phyloP scores from a whole-genome alignment of 305 asterid species.

The Solanum hybrid region DNA sequence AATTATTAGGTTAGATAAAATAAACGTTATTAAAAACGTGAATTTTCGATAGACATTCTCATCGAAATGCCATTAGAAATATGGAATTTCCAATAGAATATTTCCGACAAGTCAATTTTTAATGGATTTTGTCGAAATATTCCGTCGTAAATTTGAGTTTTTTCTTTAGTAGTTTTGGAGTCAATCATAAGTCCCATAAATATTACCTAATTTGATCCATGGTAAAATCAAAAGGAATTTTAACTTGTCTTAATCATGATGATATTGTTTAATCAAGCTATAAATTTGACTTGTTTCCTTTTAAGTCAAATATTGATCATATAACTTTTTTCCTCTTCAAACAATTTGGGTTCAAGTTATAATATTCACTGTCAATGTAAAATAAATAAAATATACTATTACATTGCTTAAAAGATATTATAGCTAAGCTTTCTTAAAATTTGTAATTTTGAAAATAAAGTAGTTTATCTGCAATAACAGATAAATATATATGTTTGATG shows the following conservation, averaged over 20 bases:
- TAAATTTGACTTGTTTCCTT: not conserved
- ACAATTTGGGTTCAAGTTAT: not conserved
- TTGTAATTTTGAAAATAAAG: not conserved
- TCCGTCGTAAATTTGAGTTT: not conserved
- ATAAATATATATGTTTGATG: not conserved
- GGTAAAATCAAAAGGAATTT: not conserved
- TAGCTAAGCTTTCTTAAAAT: not conserved
- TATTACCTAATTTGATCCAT: not conserved
- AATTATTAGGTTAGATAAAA: not conserved
- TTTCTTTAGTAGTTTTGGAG: not conserved
- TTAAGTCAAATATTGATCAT: not conserved
- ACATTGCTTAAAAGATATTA: not conserved
- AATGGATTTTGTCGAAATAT: not conserved
- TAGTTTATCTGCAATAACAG: not conserved
- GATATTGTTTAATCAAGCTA: not conserved
- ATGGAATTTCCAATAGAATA: not conserved
- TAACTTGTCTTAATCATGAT: not conserved
- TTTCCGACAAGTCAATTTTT: not conserved
- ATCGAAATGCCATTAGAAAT: not conserved
- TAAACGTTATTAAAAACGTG: not conserved
- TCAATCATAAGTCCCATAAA: not conserved
- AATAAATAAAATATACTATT: not conserved
- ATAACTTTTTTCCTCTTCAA: not conserved
- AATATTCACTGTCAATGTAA: not conserved
- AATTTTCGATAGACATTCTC: not conserved